Evolutionary conservation across 495 filamentous ascomycete species (phyloP).

Genomic region (Neurospora cerealis): DNA sequence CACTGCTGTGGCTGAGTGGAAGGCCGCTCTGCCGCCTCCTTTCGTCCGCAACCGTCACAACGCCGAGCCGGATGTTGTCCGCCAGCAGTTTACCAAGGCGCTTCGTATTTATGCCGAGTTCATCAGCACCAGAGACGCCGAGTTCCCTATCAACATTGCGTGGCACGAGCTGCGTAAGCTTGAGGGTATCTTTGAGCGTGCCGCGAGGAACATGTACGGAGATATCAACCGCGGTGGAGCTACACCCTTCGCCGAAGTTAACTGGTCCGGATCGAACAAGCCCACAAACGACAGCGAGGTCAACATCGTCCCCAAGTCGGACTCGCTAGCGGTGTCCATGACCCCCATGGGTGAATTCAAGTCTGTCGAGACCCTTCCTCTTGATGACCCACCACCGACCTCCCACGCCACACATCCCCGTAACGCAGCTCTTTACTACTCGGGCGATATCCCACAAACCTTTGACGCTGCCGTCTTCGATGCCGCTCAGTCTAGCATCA

Average conservation of each 20-base stretch:
- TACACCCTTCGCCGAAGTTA: slow-evolving; percentile 14
- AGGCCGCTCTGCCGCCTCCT: slow-evolving; percentile 15
- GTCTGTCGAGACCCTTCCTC: background rate
- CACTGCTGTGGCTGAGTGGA: slow-evolving; percentile 47
- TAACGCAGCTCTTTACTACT: slow-evolving; percentile 4
- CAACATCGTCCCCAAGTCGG: slow-evolving; percentile 6
- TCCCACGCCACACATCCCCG: background rate
- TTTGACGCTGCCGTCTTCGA: slow-evolving; percentile 50
- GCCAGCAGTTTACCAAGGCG: slow-evolving; percentile 39
- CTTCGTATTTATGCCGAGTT: slow-evolving; percentile 49
- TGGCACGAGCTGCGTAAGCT: slow-evolving; percentile 20
- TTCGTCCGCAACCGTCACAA: slow-evolving; percentile 13
- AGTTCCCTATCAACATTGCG: slow-evolving; percentile 55
- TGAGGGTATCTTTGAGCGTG: slow-evolving; percentile 22
- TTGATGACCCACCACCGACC: background rate
- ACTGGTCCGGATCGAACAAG: background rate
- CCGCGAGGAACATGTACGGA: slow-evolving; percentile 13
- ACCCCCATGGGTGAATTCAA: background rate
- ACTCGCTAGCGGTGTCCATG: background rate
- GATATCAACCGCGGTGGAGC: slow-evolving; percentile 4
- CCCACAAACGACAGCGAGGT: slow-evolving; percentile 5
- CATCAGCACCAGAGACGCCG: slow-evolving; percentile 43
- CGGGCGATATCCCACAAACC: slow-evolving; percentile 32
- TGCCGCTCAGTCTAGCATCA: slow-evolving; percentile 49
- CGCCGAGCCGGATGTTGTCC: slow-evolving; percentile 11